Conservation (phyloP, 768 basidiomycete genomes). For the Cystoderma amianthinum region DNA sequence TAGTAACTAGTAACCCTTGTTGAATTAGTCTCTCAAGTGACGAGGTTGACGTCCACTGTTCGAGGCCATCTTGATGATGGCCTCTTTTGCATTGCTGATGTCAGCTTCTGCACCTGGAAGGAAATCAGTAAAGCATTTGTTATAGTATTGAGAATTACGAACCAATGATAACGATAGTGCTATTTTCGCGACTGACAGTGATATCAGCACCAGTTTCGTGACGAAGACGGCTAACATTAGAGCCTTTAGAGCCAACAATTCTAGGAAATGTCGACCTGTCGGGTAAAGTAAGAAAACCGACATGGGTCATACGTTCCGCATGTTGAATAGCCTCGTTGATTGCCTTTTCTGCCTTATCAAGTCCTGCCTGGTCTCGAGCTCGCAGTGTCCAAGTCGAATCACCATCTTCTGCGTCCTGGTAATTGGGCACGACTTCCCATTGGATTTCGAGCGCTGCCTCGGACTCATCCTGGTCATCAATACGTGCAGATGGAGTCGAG, state of each 20-base stretch:
- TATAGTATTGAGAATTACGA: constrained; percentile 13
- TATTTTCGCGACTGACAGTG: constrained; percentile 83
- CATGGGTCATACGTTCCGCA: constrained; percentile 67
- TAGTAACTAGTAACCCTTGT: too few relatives aligned
- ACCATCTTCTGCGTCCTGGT: constrained; percentile 76
- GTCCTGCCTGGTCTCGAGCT: constrained; percentile 66
- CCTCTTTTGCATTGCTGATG: constrained; percentile 68
- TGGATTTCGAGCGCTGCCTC: constrained; percentile 35
- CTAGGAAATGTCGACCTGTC: constrained; percentile 86
- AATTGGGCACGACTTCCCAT: constrained; percentile 79
- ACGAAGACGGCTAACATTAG: constrained; percentile 84
- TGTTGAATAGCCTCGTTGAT: constrained; percentile 65
- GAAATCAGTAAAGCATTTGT: constrained; percentile 4
- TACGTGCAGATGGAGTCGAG: constrained; percentile 57
- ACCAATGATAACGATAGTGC: constrained; percentile 85
- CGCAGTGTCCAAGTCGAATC: constrained; percentile 82
- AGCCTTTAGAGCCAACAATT: constrained; percentile 88
- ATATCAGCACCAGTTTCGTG: constrained; percentile 90
- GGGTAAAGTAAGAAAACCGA: constrained; percentile 78
- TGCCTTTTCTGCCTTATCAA: constrained; percentile 69
- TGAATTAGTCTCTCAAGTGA: constrained; percentile 23
- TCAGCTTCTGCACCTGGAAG: constrained; percentile 58
- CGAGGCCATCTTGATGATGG: constrained; percentile 57
- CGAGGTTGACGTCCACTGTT: constrained; percentile 30
- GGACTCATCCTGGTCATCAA: constrained; percentile 66